These are phyloP conservation scores for Hordeum pubiflorum DNA, from an alignment of 202 grass and related monocot genomes.

Conservation along the genomic window DNA sequence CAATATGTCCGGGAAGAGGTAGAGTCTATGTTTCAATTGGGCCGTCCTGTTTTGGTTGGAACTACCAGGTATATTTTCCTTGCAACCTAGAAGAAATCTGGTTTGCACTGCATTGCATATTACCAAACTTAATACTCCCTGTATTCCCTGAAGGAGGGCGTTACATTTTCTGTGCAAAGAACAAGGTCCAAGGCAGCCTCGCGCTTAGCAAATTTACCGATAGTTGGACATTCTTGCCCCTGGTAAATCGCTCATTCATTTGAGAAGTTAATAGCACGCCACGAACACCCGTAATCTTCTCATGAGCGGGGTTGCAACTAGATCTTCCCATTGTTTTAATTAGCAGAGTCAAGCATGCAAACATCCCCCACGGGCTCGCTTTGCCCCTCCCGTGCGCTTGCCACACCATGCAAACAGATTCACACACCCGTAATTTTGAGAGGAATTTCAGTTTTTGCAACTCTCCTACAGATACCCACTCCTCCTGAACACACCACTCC, in stretches of 20 bases:
- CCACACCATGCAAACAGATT: neutral
- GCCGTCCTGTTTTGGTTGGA: conserved; percentile 93
- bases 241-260: neutral
- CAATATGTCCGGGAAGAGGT: conserved; percentile 83
- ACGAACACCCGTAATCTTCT: neutral
- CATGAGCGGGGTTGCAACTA: neutral
- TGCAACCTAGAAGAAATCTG: neutral
- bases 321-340: neutral
- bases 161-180: neutral
- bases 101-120: neutral
- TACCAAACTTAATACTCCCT: neutral
- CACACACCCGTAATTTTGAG: neutral
- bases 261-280: neutral
- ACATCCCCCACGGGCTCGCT: neutral
- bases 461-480: neutral
- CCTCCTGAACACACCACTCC: neutral
- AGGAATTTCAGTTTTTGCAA: neutral
- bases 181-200: neutral
- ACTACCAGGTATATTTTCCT: conserved; percentile 75
- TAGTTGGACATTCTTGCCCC: neutral
- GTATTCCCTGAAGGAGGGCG: neutral
- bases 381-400: too few relatives aligned
- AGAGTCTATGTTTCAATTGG: conserved; percentile 78
- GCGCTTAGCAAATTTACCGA: neutral
- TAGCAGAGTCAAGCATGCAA: neutral